These are phyloP conservation scores for Phycomyces nitens DNA, from an alignment of 192 early-diverging fungal species.

Conservation along the genomic window DNA sequence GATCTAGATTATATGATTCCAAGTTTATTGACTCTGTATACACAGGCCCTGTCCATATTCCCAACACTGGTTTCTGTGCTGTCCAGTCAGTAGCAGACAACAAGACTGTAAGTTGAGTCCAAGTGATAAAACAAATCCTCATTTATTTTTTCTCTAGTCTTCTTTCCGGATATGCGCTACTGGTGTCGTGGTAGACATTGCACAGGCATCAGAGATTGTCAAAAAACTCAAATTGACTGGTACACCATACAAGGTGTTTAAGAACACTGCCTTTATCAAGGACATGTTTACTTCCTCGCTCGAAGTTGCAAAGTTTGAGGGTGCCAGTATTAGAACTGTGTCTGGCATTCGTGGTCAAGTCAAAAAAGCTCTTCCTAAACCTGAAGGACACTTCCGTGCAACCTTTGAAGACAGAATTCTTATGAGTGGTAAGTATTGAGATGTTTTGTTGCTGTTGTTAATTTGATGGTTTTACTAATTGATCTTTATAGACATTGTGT, in stretches of 20 bases:
- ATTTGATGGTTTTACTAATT: not conserved
- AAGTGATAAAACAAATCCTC: no score
- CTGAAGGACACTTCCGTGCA: constrained; percentile 90
- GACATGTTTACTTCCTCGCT: constrained; percentile 97
- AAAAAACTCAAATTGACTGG: constrained; percentile 99
- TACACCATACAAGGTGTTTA: constrained; percentile 89
- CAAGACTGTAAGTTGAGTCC: constrained; percentile 38
- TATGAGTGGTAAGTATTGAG: constrained; percentile 71
- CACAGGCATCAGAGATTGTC: constrained; percentile 90
- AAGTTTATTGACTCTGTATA: no score
- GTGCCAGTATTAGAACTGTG: constrained; percentile 93
- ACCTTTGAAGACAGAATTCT: constrained; percentile 98
- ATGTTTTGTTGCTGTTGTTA: no score
- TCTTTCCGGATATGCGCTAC: constrained; percentile 95
- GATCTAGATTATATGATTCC: no score
- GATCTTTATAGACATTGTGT: constrained; percentile 80
- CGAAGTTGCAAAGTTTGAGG: constrained; percentile 98
- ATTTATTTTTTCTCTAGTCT: constrained; percentile 24
- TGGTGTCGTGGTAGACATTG: constrained; percentile 91
- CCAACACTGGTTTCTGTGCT: constrained; percentile 95
- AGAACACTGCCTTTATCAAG: constrained; percentile 96
- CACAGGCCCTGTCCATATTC: constrained; percentile 84
- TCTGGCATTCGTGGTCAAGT: constrained; percentile 97
- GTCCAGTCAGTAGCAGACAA: constrained; percentile 69
- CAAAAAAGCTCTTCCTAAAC: constrained; percentile 83